Evolutionary conservation across 192 early-diverging fungal species (phyloP), one percentile per base, ranked within the genome.

Genomic region (Coemansia sp.): DNA sequence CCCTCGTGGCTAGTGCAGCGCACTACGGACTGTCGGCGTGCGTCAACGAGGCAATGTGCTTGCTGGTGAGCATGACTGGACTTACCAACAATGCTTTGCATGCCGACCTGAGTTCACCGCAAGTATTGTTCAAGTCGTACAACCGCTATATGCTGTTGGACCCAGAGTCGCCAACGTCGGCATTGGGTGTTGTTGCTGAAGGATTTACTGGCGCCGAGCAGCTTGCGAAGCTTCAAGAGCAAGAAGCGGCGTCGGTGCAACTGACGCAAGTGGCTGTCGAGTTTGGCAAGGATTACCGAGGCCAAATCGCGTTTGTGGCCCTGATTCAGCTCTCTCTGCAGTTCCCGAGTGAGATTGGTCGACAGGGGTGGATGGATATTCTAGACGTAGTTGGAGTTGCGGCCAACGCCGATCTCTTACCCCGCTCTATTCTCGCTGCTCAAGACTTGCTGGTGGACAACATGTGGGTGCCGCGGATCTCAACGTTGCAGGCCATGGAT

Each of bases 221-320:
- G 62, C 64, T 69, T 15, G 44, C n/a, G 1, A 71, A 79, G 44
- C 76, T 79, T 31, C 80, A 78, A 34, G 75, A 76, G 70, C 74
- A 77, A 43, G 74, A 79, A 18, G 47, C 65, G 1, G 40, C 43
- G 29, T 69, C 74, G 6, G 65, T 76, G 15, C 74, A 77, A 62
- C 64, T 94, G 15, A 90, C 90, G 15, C 84, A 89, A 40, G 70
- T 88, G 47, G 86, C 91, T 0, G 88, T 96, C 22, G 92, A 95
- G 43, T 92, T 99, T 87, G 97, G 97, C 63, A 85, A 89, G 41
- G 94, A 92, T 69, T 93, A 93, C 69, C 90, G 91, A 47, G 92
- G 91, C n/a, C 96, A 98, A 81, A 83, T 97, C 58, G 95, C 94
- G 6, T 87, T 94, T 47, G 92, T 96, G 7, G 85, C 97, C n/a